Conservation (phyloP, 495 filamentous ascomycete genomes). For the Pyronema omphalodes region DNA sequence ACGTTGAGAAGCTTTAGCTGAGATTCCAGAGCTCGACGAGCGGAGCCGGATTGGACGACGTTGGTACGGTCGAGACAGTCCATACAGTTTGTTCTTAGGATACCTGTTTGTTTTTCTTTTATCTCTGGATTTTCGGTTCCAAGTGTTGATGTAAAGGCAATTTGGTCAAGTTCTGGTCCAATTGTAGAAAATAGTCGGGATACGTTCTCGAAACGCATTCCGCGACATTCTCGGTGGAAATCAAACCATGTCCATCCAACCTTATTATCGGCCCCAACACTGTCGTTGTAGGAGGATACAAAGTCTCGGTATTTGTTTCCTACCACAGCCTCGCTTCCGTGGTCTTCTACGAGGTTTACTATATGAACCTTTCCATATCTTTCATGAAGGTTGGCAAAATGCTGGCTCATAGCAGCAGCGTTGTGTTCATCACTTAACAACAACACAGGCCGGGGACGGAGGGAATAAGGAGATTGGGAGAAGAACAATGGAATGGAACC, state of each 20-base stretch:
- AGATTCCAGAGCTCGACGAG: conserved; percentile 51
- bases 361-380: conserved; percentile 59
- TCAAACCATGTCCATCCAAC: conserved; percentile 87
- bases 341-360: conserved; percentile 76
- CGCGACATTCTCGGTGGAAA: conserved; percentile 74
- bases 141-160: conserved; percentile 41
- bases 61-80: conserved; percentile 91
- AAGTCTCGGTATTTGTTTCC: conserved; percentile 58
- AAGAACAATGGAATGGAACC: conserved; percentile 88
- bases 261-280: conserved; percentile 32
- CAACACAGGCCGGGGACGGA: conserved; percentile 70
- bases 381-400: conserved; percentile 47
- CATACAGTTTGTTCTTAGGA: conserved; percentile 90
- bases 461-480: conserved; percentile 76
- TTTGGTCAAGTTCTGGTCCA: conserved; percentile 40
- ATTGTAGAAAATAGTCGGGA: conserved; percentile 52
- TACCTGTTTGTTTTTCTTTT: conserved; percentile 40
- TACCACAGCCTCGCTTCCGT: conserved; percentile 56
- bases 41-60: conserved; percentile 77
- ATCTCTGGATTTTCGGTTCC: conserved; percentile 26
- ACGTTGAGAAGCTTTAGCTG: conserved; percentile 61
- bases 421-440: conserved; percentile 64
- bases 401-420: conserved; percentile 52
- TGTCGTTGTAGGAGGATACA: conserved; percentile 41
- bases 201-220: conserved; percentile 96